phyloP scores from a whole-genome alignment of 176 grass and related monocot genomes.

The Aegilops longissima region DNA sequence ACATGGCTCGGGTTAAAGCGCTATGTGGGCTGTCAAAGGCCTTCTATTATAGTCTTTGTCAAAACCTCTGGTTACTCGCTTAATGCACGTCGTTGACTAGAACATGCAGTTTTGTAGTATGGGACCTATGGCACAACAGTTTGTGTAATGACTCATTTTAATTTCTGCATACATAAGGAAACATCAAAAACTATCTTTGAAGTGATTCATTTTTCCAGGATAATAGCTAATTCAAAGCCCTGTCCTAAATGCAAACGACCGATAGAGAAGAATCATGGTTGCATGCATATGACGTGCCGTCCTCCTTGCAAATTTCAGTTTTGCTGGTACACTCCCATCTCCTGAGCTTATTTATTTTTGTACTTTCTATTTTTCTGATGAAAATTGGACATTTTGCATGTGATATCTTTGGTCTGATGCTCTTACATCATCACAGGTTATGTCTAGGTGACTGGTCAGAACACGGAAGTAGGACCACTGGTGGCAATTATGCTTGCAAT shows the following conservation, averaged over 20 bases:
- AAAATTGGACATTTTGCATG: background rate
- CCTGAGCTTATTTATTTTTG: background rate
- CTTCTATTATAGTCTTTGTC: background rate
- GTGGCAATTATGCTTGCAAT: conserved; percentile 95
- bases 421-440: conserved; percentile 61
- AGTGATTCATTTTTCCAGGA: conserved; percentile 12
- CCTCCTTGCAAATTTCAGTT: conserved; percentile 91
- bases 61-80: background rate
- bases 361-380: conserved; percentile 19
- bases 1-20: background rate
- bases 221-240: conserved; percentile 84
- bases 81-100: background rate
- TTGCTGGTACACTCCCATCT: conserved; percentile 66
- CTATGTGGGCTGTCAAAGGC: background rate
- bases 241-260: conserved; percentile 95
- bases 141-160: background rate
- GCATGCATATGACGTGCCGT: conserved; percentile 98
- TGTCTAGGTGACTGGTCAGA: conserved; percentile 79
- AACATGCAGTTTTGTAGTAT: background rate
- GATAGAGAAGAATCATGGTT: conserved; percentile 98
- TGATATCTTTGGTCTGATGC: conserved; percentile 22
- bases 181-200: background rate
- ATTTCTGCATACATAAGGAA: background rate
- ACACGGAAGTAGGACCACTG: conserved; percentile 62
- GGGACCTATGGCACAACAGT: background rate